Evolutionary conservation across 805 yeast genomes (phyloP).

Genomic region (Candida montana): DNA sequence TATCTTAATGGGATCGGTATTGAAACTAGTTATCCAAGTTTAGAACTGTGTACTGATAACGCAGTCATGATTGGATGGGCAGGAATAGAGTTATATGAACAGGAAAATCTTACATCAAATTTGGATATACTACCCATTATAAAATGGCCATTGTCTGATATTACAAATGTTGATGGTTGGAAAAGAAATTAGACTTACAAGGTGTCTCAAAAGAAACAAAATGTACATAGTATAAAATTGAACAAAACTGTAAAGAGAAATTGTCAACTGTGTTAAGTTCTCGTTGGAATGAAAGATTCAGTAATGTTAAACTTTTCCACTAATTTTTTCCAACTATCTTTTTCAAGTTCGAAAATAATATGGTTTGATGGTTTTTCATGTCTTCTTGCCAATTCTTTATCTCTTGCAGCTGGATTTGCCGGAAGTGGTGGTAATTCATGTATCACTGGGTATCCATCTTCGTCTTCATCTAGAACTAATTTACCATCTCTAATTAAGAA

Average conservation of each 20-base stretch:
- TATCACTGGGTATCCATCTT: conserved; percentile 39
- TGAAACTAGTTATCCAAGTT: conserved; percentile 60
- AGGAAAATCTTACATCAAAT: conserved; percentile 35
- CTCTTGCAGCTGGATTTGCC: conserved; percentile 20
- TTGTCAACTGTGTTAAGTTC: conserved; percentile 18
- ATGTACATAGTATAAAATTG: no score
- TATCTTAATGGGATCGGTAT: conserved; percentile 31
- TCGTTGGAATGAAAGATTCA: conserved; percentile 45
- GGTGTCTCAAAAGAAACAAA: no score
- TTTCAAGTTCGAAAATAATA: conserved; percentile 67
- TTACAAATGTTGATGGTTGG: conserved; percentile 51
- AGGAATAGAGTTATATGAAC: conserved; percentile 80
- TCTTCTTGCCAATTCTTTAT: conserved; percentile 23
- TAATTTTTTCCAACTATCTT: conserved; percentile 57
- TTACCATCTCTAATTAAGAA: conserved; percentile 73
- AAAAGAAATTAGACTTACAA: conserved; percentile 3
- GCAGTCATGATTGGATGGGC: conserved; percentile 98
- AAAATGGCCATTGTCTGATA: conserved; percentile 74
- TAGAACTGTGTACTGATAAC: conserved; percentile 82
- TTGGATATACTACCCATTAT: conserved; percentile 58
- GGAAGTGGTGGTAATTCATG: conserved; percentile 29
- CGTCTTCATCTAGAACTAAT: conserved; percentile 48
- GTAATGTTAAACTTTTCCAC: conserved; percentile 51
- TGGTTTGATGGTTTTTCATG: conserved; percentile 41
- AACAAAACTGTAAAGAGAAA: no score